Conservation (phyloP, 495 filamentous ascomycete genomes). For the Talaromyces liani region DNA sequence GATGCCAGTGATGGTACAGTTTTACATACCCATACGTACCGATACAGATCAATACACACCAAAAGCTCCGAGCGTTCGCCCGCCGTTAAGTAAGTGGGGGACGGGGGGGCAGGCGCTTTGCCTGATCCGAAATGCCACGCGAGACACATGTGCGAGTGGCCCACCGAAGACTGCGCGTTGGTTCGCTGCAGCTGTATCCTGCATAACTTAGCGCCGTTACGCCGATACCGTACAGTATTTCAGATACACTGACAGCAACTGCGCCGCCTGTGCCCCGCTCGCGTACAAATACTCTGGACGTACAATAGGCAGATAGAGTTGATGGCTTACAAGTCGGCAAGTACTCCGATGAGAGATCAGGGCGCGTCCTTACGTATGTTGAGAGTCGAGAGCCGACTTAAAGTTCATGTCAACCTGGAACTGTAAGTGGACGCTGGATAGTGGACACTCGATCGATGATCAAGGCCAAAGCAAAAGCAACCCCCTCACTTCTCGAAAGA, state of each 20-base stretch:
- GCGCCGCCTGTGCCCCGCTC: not conserved
- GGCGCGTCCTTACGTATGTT: not conserved
- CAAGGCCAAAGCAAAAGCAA: not conserved
- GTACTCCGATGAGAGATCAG: not conserved
- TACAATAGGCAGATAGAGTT: not conserved
- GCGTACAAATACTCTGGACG: not conserved
- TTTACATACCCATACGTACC: not conserved
- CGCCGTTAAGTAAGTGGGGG: not conserved
- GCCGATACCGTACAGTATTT: not conserved
- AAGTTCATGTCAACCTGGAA: not conserved
- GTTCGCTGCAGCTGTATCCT: not conserved
- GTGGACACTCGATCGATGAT: not conserved
- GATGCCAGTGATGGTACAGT: not conserved
- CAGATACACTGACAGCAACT: not conserved
- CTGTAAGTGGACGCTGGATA: not conserved
- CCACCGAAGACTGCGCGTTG: not conserved
- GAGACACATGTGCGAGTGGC: conserved; percentile 1
- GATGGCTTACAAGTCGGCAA: not conserved
- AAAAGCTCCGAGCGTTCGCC: not conserved
- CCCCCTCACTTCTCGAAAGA: not conserved
- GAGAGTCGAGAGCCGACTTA: too few species aligned
- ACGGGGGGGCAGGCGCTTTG: not conserved
- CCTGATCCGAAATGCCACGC: not conserved
- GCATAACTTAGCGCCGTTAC: not conserved
- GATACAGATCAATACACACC: not conserved